Base-by-base conservation (phyloP, 2,329 filamentous ascomycete genomes). In the Neonectria faginata region DNA sequence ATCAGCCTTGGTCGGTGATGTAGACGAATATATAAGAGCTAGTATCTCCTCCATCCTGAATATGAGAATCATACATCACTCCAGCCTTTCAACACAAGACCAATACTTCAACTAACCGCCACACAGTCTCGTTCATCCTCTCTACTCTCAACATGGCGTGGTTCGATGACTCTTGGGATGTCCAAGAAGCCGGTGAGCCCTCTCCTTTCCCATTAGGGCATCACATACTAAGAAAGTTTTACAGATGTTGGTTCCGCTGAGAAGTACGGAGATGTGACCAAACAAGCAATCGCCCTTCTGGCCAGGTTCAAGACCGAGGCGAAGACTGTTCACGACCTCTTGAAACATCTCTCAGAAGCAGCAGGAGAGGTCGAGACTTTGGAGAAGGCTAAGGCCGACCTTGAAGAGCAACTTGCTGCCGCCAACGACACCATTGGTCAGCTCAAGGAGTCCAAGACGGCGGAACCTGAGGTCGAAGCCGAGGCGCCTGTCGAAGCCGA, bases 121-220 rank as follows among this genome's bases (percentile, higher is more conserved):
- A 14, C 27, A 14, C 10, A 25, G 4, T n/a, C 20, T 20, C 25
- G 5, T 14, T 14, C 45, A 48, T 4, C 18, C 2, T 16, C 56
- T 45, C 22, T 56, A 4, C 25, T 16, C 20, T 52, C 47, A 66
- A 57, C 20, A 67, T 67, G 65, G 62, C 65, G 20, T 67, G 65
- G 65, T 67, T 65, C n/a, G 65, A 67, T 20, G 65, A 51, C 14
- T 67, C 65, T 20, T 67, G 62, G 62, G 65, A 63, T 33, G 55
- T 67, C n/a, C 57, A 65, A 59, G 62, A 67, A 54, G 16, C 65
- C 12, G 65, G 65, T 62, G 53, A 53, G 62, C 10, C 25, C 39
- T 22, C 5, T 42, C 22, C 31, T 14, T 41, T 31, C 14, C 0
- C 29, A 25, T 2, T 10, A 11, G 22, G 18, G 3, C 6, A 45